Conservation (phyloP, 2,329 filamentous ascomycete genomes). For the Talaromyces sp. region DNA sequence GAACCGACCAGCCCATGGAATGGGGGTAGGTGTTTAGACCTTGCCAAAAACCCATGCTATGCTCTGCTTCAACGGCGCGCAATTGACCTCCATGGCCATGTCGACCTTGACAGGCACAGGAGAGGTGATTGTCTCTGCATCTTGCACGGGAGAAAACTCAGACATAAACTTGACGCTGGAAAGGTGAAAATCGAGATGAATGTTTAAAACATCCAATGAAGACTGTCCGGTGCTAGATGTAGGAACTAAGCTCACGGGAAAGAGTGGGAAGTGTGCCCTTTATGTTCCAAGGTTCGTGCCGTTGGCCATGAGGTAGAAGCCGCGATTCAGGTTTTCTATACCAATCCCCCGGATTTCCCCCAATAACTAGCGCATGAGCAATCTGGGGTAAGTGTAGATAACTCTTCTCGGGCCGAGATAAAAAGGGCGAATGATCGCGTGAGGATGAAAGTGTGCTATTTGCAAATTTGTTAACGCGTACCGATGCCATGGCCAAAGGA, state of each 20-base stretch:
- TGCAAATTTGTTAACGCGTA: too few species aligned
- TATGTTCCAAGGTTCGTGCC: not conserved
- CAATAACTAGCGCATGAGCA: not conserved
- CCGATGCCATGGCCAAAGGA: too few species aligned
- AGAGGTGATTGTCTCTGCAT: not conserved
- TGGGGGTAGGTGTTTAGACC: conserved; percentile 29
- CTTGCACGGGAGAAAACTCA: not conserved
- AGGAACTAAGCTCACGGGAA: not conserved
- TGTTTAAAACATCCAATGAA: too few species aligned
- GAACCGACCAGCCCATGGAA: conserved; percentile 39
- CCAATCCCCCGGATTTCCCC: not conserved
- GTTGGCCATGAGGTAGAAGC: not conserved
- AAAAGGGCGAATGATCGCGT: not conserved
- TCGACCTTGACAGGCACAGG: not conserved
- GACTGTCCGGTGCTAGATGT: not conserved
- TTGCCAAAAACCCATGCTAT: conserved; percentile 33
- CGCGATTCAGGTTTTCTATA: not conserved
- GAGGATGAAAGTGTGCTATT: not conserved
- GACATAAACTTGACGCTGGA: not conserved
- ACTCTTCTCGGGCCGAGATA: not conserved
- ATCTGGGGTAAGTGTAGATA: not conserved
- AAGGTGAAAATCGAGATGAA: too few species aligned
- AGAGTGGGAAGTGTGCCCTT: not conserved
- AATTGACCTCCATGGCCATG: conserved; percentile 13
- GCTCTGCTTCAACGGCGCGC: conserved; percentile 32